Evolutionary conservation across 257 asterid genomes (phyloP), one percentile per base, ranked within the genome.

Genomic region (Fraxinus excelsior): DNA sequence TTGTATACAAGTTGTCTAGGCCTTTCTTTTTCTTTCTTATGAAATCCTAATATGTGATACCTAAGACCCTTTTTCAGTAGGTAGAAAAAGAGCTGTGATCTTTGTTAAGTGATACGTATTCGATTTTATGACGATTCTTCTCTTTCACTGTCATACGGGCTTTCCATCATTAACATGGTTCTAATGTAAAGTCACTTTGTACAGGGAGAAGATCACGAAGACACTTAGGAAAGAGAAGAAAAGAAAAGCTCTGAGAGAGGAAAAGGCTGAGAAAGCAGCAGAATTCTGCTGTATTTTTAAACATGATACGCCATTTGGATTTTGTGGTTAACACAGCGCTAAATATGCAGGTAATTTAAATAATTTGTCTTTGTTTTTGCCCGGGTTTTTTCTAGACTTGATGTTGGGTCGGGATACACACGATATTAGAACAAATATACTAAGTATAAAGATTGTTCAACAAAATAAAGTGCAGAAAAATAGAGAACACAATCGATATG

Each of bases 251-350:
- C 11, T 7, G 42, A 37, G 42, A 37, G 42, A 37, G 42, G 42
- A 35, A 35, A 35, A 35, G 9, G 40, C 40, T 35, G 6, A 35
- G 40, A 35, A 10, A 38, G 44, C 44, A 38, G 12, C 44, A 7
- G 44, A 6, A 37, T 7, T 37, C 35, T 32, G 35, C 35, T 32
- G 35, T 32, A 32, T 32, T 32, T 84, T 92, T 90, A 85, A 97
- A 95, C 90, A 95, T 91, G 90, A 95, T 71, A 73, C 97, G 90
- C 46, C 97, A 98, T 67, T 85, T 88, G 58, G 90, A 86, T 84
- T 95, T 91, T 82, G 98, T 89, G 81, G 94, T 91, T 70, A 84
- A 86, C 82, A 81, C 85, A 79, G 91, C 91, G 56, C 32, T 76
- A 74, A 87, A 90, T 83, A 95, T 93, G 97, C 87, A 95, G 99